Evolutionary conservation across 306 rosid species (phyloP).

Genomic region (Medicago lupulina): DNA sequence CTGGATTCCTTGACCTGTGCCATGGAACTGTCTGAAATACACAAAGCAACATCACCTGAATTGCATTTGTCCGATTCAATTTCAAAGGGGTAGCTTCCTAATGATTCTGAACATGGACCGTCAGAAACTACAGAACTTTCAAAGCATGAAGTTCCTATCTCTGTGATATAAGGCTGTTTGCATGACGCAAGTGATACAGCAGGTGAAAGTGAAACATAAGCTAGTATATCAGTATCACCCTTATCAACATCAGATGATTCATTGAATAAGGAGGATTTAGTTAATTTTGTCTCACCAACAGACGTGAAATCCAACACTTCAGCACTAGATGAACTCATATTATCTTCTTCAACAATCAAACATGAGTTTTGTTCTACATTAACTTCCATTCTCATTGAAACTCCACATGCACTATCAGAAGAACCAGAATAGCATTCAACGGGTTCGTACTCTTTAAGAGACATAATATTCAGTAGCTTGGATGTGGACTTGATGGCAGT

Average conservation of each 20-base stretch:
- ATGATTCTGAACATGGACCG: conserved; percentile 42
- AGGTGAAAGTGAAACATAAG: conserved; percentile 40
- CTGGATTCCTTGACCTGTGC: conserved; percentile 35
- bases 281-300: conserved; percentile 38
- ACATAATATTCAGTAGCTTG: conserved; percentile 20
- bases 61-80: conserved; percentile 35
- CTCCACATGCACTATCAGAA: conserved; percentile 30
- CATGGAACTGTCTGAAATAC: conserved; percentile 41
- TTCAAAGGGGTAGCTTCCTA: too few relatives aligned
- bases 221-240: conserved; percentile 24
- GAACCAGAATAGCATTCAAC: conserved; percentile 32
- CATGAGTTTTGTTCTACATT: conserved; percentile 12
- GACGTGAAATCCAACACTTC: conserved; percentile 30
- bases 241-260: conserved; percentile 30
- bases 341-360: conserved; percentile 45
- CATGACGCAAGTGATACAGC: conserved; percentile 42
- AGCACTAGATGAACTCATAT: conserved; percentile 28
- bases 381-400: conserved; percentile 8
- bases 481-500: conserved; percentile 11
- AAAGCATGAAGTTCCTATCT: conserved; percentile 34
- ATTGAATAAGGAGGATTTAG: conserved; percentile 34
- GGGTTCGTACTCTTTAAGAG: conserved; percentile 27
- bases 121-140: conserved; percentile 42
- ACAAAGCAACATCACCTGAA: conserved; percentile 35
- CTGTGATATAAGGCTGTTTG: conserved; percentile 32